A percentile compares a stretch with the other conserved stretches of the same genome.
These are phyloP conservation scores for Dendrocalamus latiflorus DNA, from an alignment of 202 grass and related monocot species.

Conservation along the genomic window DNA sequence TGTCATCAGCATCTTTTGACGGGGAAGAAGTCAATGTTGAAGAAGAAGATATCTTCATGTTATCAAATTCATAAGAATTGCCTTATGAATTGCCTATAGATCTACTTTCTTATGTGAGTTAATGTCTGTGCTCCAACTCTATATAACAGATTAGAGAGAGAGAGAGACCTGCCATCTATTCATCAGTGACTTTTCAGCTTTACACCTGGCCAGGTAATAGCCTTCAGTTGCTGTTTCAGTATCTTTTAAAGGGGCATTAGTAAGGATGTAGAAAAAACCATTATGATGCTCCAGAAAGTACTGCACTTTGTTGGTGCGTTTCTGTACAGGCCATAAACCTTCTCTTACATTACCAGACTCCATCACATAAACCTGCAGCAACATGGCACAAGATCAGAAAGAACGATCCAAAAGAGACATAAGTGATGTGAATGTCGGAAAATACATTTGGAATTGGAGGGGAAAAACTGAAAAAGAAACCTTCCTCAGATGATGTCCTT, in stretches of 20 bases:
- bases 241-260: too few relatives aligned
- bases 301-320: too few relatives aligned
- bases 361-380: constrained; percentile 79
- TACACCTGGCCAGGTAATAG: too few relatives aligned
- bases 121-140: not conserved
- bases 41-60: not conserved
- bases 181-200: constrained; percentile 61
- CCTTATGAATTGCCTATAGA: too few relatives aligned
- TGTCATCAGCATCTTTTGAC: not conserved
- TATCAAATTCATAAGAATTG: not conserved
- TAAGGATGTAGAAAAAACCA: too few relatives aligned
- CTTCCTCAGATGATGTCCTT: constrained; percentile 95
- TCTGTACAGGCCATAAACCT: too few relatives aligned
- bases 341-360: constrained; percentile 56
- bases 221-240: too few relatives aligned
- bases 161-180: constrained; percentile 89
- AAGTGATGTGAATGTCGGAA: not conserved
- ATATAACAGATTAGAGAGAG: not conserved
- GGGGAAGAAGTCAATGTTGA: not conserved
- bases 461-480: constrained; percentile 47
- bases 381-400: constrained; percentile 40
- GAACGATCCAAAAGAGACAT: not conserved
- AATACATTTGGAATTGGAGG: not conserved
- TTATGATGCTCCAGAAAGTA: too few relatives aligned
- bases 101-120: not conserved